Evolutionary conservation across 768 basidiomycete genomes (phyloP), one percentile per base, ranked within the genome.

Genomic region (Zangia roseola): DNA sequence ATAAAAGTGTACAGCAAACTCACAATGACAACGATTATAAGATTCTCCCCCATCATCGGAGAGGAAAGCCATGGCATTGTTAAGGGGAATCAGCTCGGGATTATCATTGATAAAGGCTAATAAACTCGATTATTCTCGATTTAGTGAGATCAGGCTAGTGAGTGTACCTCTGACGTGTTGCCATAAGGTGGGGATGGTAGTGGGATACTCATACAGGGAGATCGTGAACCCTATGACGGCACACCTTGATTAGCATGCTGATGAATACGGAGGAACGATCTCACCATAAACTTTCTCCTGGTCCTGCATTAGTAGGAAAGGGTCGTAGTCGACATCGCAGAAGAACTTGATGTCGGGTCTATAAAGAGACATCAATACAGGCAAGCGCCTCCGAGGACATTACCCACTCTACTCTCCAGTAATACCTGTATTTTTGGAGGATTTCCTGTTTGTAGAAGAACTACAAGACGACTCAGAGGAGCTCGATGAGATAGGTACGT

Each of bases 401-500:
- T 7, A 70, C 86, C 64, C 60, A 90, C 85, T 93, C 91, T 24
- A 94, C 81, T 55, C 91, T 84, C 91, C 91, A 94, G 68, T 94
- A 94, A 68, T 91, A 94, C 37, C 82, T 80, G 67, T 85, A 93
- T 25, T 80, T 73, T 54, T 84, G 76, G 39, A 94, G 70, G 9
- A 94, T 69, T 49, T 85, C 81, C 53, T 94, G 92, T 36, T 78
- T 75, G 72, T 81, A 94, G 72, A 95, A 94, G 73, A 87, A 90
- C 83, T 91, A 50, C 9, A 26, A 39, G 35, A 36, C 4, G 43
- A n/a, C n/a, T 50, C 7, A 59, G 45, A 43, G 16, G 42, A 12
- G 31, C 14, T 33, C 19, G 19, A 24, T 35, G 28, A 19, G 6
- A 40, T 14, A 43, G 10, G 5, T 16, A 24, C 20, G 19, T 30